Percentiles rank a stretch among this genome's conserved stretches.
Conservation (phyloP, 2,329 filamentous ascomycete genomes). For the Aschersonia sp. region DNA sequence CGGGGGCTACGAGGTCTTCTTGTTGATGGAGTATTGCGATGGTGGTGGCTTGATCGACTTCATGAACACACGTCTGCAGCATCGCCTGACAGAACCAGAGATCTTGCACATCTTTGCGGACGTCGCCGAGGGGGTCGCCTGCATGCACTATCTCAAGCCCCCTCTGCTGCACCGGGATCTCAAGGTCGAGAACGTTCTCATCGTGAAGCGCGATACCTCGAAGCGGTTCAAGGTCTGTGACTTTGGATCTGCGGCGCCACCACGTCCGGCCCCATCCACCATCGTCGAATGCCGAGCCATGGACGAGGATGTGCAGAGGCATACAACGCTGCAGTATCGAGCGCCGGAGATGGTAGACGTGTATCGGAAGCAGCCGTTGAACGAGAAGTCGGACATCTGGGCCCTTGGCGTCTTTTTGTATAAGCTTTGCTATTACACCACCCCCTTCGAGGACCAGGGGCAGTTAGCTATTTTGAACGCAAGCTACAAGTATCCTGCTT, state of each 20-base stretch:
- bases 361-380: conserved; percentile 87
- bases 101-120: conserved; percentile 95
- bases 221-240: conserved; percentile 91
- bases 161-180: conserved; percentile 84
- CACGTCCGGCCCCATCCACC: conserved; percentile 70
- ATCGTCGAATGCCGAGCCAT: conserved; percentile 81
- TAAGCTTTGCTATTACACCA: conserved; percentile 98
- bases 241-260: conserved; percentile 82
- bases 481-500: conserved; percentile 78
- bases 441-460: conserved; percentile 93
- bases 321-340: conserved; percentile 93
- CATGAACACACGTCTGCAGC: conserved; percentile 96
- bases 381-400: conserved; percentile 99
- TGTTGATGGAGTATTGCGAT: conserved; percentile 95
- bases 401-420: conserved; percentile 88
- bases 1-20: conserved; percentile 91
- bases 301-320: conserved; percentile 92
- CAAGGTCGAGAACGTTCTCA: conserved; percentile 96
- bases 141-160: conserved; percentile 97
- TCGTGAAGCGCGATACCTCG: conserved; percentile 50
- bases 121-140: conserved; percentile 88
- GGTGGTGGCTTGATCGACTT: conserved; percentile 96
- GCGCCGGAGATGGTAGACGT: conserved; percentile 99
- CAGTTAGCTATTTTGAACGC: conserved; percentile 96
- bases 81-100: conserved; percentile 92